Base-by-base conservation (phyloP, 139 green algal species). In the Bryopsis sp. region DNA sequence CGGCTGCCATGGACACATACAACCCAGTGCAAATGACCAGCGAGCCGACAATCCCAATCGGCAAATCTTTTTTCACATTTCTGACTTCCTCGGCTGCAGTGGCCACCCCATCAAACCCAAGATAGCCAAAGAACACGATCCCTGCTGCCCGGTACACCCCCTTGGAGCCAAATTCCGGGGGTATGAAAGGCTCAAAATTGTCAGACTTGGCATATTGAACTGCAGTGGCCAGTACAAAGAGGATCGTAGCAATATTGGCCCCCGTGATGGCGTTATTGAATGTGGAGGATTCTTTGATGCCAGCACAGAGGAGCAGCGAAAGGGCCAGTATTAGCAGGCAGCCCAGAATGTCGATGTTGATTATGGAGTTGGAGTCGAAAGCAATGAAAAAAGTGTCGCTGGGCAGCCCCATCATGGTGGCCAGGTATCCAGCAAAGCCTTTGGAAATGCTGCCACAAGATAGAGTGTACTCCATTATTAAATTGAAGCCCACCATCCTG, bases 391-490 rank as follows among this genome's bases (percentile, higher is more conserved):
- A 28, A 7, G 38, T 28, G 6, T 50, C 47, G 1, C 1, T 50
- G 5, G 47, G 19, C 39, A 78, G 48, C 33, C 79, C 83, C 15
- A 79, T 54, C 32, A 95, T 72, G 8, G 82, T 81, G 1, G 84
- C 85, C 19, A 88, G 47, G 79, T 97, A 97, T 37, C 77, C 82
- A 0, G 88, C 88, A 71, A 92, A 92, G 60, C 85, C 89, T 28
- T 92, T 87, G 3, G 87, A 86, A 15, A 96, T 79, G 0, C 86
- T 87, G 0, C 89, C 82, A 0, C 72, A 75, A 19, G 80, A 87
- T 26, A 97, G 78, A 1, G 82, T 86, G 75, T 92, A 95, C 77
- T 97, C 91, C 63, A 96, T 73, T 0, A 89, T 71, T 48, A 97
- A 81, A 76, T 90, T 91, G 61, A 82, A 88, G 2, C 76, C 89